phyloP scores from a whole-genome alignment of 2,329 filamentous ascomycete species.

The Fusarium nisikadoi region DNA sequence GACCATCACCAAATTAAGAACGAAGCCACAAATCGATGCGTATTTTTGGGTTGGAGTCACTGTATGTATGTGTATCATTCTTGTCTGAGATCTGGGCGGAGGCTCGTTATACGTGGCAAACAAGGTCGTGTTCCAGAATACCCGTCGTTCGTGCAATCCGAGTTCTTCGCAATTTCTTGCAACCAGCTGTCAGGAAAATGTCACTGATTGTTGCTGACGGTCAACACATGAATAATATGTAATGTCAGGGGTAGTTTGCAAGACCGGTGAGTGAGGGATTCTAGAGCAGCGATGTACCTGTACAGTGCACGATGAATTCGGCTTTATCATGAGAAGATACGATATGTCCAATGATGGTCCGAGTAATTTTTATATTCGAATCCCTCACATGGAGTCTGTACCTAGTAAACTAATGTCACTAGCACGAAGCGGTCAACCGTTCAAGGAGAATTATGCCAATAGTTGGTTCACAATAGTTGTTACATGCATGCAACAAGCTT shows the following conservation, averaged over 20 bases:
- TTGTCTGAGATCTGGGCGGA: slow-evolving; percentile 23
- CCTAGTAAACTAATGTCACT: neutral
- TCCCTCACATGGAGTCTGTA: slow-evolving; percentile 2
- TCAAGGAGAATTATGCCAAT: neutral
- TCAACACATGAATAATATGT: slow-evolving; percentile 3
- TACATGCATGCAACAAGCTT: slow-evolving; percentile 21
- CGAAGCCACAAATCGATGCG: slow-evolving; percentile 25
- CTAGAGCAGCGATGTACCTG: slow-evolving; percentile 9
- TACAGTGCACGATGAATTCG: slow-evolving; percentile 17
- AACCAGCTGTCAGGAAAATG: neutral
- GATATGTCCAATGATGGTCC: slow-evolving; percentile 3
- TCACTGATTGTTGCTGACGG: neutral
- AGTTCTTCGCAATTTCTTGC: neutral
- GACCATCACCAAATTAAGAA: slow-evolving; percentile 25
- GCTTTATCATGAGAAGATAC: slow-evolving; percentile 24
- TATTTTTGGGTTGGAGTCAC: slow-evolving; percentile 5
- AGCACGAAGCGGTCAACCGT: slow-evolving; percentile 5
- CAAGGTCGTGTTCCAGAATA: slow-evolving; percentile 23
- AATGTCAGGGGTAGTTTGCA: slow-evolving; percentile 25
- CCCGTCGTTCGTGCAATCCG: slow-evolving; percentile 1
- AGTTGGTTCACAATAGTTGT: neutral
- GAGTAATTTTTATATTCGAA: slow-evolving; percentile 15
- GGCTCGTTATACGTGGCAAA: slow-evolving; percentile 11
- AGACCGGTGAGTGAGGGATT: slow-evolving; percentile 29
- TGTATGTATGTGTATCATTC: slow-evolving; percentile 12